These are phyloP conservation scores for Onygenales sp. DNA, from an alignment of 2,329 filamentous ascomycete genomes.

Conservation along the genomic window DNA sequence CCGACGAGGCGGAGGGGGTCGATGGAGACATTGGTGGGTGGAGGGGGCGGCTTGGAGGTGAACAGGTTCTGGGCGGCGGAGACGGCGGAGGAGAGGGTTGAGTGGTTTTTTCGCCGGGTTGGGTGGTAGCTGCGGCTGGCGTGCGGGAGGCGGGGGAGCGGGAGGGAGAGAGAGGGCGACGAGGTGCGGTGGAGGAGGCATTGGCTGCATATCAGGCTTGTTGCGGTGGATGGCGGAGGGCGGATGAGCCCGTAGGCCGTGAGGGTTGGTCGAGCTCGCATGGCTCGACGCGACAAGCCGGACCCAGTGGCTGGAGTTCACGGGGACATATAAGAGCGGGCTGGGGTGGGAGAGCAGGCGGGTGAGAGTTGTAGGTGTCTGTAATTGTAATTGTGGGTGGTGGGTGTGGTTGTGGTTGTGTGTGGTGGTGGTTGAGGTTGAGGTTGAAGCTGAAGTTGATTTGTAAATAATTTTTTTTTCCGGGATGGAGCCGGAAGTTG, in stretches of 20 bases:
- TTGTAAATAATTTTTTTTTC: constrained; percentile 5
- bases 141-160: constrained; percentile 10
- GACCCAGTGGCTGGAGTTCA: neutral
- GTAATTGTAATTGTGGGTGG: neutral
- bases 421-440: neutral
- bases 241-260: constrained; percentile 27
- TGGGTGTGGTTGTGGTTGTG: neutral
- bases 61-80: constrained; percentile 44
- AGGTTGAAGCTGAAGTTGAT: too few species aligned
- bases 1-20: constrained; percentile 85
- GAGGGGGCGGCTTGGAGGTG: constrained; percentile 23
- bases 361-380: neutral
- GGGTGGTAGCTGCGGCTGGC: constrained; percentile 31
- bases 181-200: constrained; percentile 19
- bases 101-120: constrained; percentile 28
- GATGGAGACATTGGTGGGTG: constrained; percentile 39
- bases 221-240: constrained; percentile 14
- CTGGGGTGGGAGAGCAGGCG: neutral
- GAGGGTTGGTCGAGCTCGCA: constrained; percentile 29
- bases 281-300: constrained; percentile 9
- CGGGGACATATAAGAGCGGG: neutral
- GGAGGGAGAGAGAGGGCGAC: constrained; percentile 12
- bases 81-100: constrained; percentile 34
- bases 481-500: neutral
- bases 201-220: constrained; percentile 31